Evolutionary conservation across 768 basidiomycete species (phyloP), one percentile per base, ranked within the genome.

Genomic region (Botryobasidium botryosum): DNA sequence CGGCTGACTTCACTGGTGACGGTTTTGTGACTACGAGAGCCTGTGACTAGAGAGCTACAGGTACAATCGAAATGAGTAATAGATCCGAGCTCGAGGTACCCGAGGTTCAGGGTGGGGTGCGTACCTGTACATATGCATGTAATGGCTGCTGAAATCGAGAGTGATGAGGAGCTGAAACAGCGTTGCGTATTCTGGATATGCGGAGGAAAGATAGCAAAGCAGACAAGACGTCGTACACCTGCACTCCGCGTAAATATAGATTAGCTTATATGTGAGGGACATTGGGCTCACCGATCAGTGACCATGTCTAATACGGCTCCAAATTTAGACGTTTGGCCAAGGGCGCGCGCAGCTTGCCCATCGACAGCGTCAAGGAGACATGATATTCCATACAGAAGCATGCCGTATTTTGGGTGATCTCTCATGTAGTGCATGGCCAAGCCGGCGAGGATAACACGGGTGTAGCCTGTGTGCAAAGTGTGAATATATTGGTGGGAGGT

Each of bases 101-200:
- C 15, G 15, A 33, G 27, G 44, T 13, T 46, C 26, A 20, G n/a
- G 33, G 24, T 2, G 4, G 29, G 17, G 20, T 40, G 55, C 71
- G 43, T 55, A 91, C 92, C 92, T 94, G 62, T 96, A 94, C 94
- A 97, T 99, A 61, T 97, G 94, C 76, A 97, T 96, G 64, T 97
- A 97, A 62, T 97, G 94, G 53, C 87, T 92, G 54, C 83, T 80
- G 60, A 99, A 99, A 61, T 99, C 94, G 46, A 99, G 74, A 1
- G 91, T 76, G 62, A 99, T 99, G 50, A 99, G 74, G 64, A 85
- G 80, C 62, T 94, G 88, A 68, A 99, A 96, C 40, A 77, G 55
- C 27, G 92, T 64, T 3, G 91, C 83, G 50, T 68, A 85, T n/a
- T 62, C 55, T 3, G 90, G 88, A 64, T 96, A 97, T 42, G 75